Conservation (phyloP, 2,329 filamentous ascomycete species). For the Metarhizium sp. region DNA sequence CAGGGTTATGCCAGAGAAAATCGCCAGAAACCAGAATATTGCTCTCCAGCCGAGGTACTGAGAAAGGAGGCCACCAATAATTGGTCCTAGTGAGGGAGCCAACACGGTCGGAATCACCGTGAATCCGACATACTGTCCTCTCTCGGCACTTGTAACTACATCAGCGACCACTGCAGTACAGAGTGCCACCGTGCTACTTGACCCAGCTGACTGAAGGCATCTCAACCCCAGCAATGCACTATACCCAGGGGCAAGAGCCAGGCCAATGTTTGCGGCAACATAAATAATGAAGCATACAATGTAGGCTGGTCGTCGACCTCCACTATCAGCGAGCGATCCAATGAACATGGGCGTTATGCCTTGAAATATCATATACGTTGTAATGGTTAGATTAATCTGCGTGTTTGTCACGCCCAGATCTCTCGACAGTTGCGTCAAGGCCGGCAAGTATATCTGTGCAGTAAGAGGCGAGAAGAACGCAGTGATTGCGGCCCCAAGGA, state of each 20-base stretch:
- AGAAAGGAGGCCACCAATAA: slow-evolving; percentile 48
- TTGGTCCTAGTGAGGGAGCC: slow-evolving; percentile 40
- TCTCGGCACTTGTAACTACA: slow-evolving; percentile 50
- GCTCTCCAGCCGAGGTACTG: slow-evolving; percentile 49
- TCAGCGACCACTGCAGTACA: slow-evolving; percentile 52
- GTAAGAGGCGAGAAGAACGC: slow-evolving; percentile 38
- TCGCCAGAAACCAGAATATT: slow-evolving; percentile 54
- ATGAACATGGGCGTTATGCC: slow-evolving; percentile 48
- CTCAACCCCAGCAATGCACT: slow-evolving; percentile 42
- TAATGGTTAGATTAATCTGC: slow-evolving; percentile 41
- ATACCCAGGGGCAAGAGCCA: slow-evolving; percentile 40
- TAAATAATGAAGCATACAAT: slow-evolving; percentile 43
- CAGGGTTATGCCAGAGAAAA: slow-evolving; percentile 31
- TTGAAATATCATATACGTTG: slow-evolving; percentile 51
- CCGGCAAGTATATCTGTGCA: slow-evolving; percentile 45
- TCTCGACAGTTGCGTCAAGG: slow-evolving; percentile 36
- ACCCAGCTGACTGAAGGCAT: slow-evolving; percentile 48
- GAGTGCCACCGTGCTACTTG: slow-evolving; percentile 50
- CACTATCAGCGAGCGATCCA: slow-evolving; percentile 44
- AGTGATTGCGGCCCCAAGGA: slow-evolving; percentile 27
- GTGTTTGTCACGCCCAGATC: slow-evolving; percentile 33
- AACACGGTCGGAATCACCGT: slow-evolving; percentile 39
- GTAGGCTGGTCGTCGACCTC: slow-evolving; percentile 45
- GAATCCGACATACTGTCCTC: slow-evolving; percentile 49
- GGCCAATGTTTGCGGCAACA: slow-evolving; percentile 42